Base-by-base conservation (phyloP, 768 basidiomycete genomes). In the Boletus reticulatus region DNA sequence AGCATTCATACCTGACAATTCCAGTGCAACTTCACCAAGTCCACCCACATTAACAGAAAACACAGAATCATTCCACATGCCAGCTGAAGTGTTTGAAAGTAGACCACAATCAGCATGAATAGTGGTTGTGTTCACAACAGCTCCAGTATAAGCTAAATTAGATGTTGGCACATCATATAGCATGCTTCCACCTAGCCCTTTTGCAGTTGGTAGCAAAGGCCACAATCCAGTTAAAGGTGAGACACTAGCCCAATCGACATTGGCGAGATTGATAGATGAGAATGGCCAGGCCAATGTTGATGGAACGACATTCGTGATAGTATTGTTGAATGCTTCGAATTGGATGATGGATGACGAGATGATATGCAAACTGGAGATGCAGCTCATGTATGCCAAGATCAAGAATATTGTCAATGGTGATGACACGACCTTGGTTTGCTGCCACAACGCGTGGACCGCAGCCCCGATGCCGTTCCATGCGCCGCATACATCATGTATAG, bases 381-480 rank as follows among this genome's bases (percentile, higher is more conserved):
- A 55, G 9, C 27, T 34, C 8, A 69, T 48, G 45, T 68, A 68
- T 4, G 47, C n/a, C 13, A 64, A 24, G 3, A 55, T 50, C 12
- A 44, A 24, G 13, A 64, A 16, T n/a, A 57, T 50, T 13, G 34
- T 34, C 3, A 6, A 24, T 0, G 55, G 52, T 0, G 61, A 50
- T 3, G 68, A 52, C 0, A 52, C 13, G 24, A 68, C 34, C 16
- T 52, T 45, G n/a, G 46, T 61, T 57, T 68, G 67, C 20, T 57
- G 47, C 65, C 64, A 68, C 19, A 68, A 6, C 2, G 12, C 20
- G 4, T 22, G 13, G 31, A 61, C 52, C 1, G 67, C 60, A 4
- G 63, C 57, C 4, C 67, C 67, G 29, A 68, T 57, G n/a, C 67
- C 65, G 1, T 47, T 54, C 67, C 67, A 68, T 9, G 67, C 62